Base-by-base conservation (phyloP, 179 eudicot species). In the Heliamphora pulchella region DNA sequence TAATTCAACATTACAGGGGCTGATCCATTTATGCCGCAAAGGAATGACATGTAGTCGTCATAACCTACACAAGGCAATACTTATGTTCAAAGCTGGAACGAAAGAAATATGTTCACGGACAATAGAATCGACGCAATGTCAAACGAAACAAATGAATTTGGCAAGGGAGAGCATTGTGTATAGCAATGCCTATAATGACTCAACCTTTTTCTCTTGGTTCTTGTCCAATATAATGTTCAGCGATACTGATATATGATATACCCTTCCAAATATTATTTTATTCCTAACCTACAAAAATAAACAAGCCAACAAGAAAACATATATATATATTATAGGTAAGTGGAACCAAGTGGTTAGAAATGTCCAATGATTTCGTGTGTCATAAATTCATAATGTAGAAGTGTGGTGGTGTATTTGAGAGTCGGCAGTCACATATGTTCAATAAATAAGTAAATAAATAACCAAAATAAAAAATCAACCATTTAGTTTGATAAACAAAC, bases 1-100 rank as follows among this genome's bases (percentile, higher is more conserved):
- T 91, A 96, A 81, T 96, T 96, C 50, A 89, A 63, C 46, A 96
- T 91, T 53, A 92, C 88, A 0, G 94, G 89, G 3, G 91, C 87
- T 46, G 99, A 96, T 46, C 96, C 97, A 44, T 94, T 96, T 83
- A 96, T 91, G 75, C 91, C 93, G 41, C 99, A 96, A 50, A 96
- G 93, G 87, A 96, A 94, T 46, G 97, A 90, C 76, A 89, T 70
- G 62, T 91, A 96, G 80, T 94, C 93, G 18, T 86, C 86, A 47
- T 87, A 96, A 80, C 90, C 98, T 94, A 89, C 86, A 87, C 31
- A 74, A 57, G 47, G 48, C 66, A 82, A 31, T n/a, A 69, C 15
- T 55, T 3, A 15, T 43, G 15, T 75, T 70, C 0, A 22, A 0
- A 65, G 46, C 48, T 62, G 47, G 68, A 20, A 47, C 5, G 15